Evolutionary conservation across 441 rosid genomes (phyloP), one percentile per base, ranked within the genome.

Genomic region (Erodium chrysanthum): DNA sequence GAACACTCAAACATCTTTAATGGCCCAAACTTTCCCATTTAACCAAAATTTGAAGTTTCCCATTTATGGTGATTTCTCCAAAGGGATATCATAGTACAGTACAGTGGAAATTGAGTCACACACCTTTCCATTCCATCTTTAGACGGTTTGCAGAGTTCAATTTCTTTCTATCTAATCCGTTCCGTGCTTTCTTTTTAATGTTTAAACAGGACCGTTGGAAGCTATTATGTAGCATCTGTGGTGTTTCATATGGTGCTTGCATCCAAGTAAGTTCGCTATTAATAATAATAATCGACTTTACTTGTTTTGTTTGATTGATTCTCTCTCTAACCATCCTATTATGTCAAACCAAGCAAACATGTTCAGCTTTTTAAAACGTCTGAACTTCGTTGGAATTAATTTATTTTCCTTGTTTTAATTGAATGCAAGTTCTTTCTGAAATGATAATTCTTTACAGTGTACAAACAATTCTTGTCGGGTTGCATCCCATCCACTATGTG

Each of bases 401-500:
- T 46, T 46, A 5, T 46, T n/a, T 14, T 46, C 52, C 52, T 46
- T 46, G 52, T 46, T 46, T n/a, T 46, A 46, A 12, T 46, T 42
- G n/a, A 10, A 10, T 42, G n/a, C 4, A 10, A 29, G n/a, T 27
- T 62, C 66, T 33, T 33, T 29, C 22, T n/a, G 44, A 29, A 46
- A 46, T 46, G 66, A 8, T n/a, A 46, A 46, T 46, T 66, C 44
- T 35, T 65, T 83, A 6, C 81, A 95, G 99, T 92, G 98, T 80
- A 92, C 99, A 75, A 95, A 95, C 81, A 84, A 71, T 75, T 68
- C 81, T 54, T 95, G 98, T 66, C 92, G 97, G 50, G 99, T 92
- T 64, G 98, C 99, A 72, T 95, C 92, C 84, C 99, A 95, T 88
- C 97, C 99, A 1, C 90, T 95, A 3, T 95, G 98, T 79, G 98